Conservation (phyloP, 2,329 filamentous ascomycete species). For the Cytospora leucostoma region DNA sequence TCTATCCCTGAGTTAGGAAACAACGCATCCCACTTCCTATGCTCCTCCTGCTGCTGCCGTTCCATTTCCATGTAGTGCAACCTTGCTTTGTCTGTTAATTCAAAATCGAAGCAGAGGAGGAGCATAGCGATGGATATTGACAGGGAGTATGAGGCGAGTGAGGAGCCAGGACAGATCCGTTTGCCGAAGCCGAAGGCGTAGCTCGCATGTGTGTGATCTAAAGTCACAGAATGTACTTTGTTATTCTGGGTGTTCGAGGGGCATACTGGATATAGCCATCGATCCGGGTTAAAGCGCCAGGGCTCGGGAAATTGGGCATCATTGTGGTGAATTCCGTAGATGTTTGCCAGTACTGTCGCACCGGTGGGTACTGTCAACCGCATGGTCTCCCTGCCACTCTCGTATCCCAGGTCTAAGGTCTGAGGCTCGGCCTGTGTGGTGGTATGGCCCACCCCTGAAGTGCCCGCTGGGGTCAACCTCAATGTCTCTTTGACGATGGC, state of each 20-base stretch:
- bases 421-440: conserved; percentile 1
- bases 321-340: conserved; percentile 24
- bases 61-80: not conserved
- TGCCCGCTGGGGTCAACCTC: conserved; percentile 22
- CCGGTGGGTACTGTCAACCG: conserved; percentile 8
- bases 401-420: not conserved
- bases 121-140: conserved; percentile 22
- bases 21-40: not conserved
- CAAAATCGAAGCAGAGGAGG: conserved; percentile 22
- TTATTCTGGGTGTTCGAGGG: not conserved
- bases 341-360: conserved; percentile 21
- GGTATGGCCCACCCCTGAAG: conserved; percentile 24
- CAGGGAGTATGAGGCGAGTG: conserved; percentile 20
- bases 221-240: not conserved
- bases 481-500: conserved; percentile 22
- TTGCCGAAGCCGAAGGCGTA: conserved; percentile 24
- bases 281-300: conserved; percentile 21
- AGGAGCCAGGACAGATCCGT: conserved; percentile 20
- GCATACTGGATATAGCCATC: conserved; percentile 10
- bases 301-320: conserved; percentile 13
- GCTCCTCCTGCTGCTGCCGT: conserved; percentile 15
- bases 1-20: not conserved
- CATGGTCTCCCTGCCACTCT: not conserved
- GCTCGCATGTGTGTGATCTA: conserved; percentile 21
- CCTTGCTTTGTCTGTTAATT: conserved; percentile 5